phyloP scores from a whole-genome alignment of 2,329 filamentous ascomycete genomes.

The Xylaria sp. region DNA sequence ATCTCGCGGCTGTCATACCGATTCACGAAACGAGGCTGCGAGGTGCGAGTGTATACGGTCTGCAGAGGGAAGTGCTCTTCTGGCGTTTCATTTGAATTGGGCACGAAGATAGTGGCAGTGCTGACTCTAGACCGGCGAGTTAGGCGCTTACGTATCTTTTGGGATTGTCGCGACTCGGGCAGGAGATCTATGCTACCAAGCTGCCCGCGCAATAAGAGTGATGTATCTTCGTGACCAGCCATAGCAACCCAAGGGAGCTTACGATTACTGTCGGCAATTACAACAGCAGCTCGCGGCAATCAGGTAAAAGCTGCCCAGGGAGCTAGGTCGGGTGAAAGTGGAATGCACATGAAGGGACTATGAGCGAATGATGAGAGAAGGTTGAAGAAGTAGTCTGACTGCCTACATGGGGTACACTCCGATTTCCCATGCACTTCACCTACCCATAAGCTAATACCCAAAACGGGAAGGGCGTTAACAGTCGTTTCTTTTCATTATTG shows the following conservation, averaged over 20 bases:
- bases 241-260: slow-evolving; percentile 3
- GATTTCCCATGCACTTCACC: not conserved
- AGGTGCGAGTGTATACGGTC: slow-evolving; percentile 43
- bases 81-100: slow-evolving; percentile 45
- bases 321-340: not conserved
- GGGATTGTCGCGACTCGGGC: slow-evolving; percentile 29
- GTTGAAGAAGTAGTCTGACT: not conserved
- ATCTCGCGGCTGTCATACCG: slow-evolving; percentile 51
- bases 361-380: not conserved
- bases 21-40: slow-evolving; percentile 51
- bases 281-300: not conserved
- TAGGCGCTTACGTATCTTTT: slow-evolving; percentile 39
- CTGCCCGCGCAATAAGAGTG: not conserved
- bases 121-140: slow-evolving; percentile 42
- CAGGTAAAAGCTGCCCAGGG: not conserved
- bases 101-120: slow-evolving; percentile 46
- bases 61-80: slow-evolving; percentile 51
- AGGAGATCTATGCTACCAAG: slow-evolving; percentile 31
- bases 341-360: not conserved
- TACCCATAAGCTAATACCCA: not conserved
- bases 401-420: not conserved
- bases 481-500: no score
- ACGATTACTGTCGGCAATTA: not conserved
- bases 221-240: not conserved
- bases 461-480: not conserved